Percentiles rank a stretch among this genome's conserved stretches.
phyloP scores from a whole-genome alignment of 169 alveolate species.

The Cytauxzoon felis region DNA sequence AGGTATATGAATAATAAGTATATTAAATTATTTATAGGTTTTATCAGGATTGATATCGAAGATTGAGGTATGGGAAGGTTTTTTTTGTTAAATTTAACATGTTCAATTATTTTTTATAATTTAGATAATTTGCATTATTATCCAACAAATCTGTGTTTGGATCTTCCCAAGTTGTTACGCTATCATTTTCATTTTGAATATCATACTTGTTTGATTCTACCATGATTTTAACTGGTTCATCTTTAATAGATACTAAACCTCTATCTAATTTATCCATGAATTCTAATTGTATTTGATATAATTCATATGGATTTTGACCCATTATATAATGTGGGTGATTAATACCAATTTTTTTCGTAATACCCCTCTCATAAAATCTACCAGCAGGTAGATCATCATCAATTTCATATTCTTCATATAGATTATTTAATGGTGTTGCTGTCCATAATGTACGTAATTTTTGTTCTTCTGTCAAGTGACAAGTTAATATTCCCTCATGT shows the following conservation, averaged over 20 bases:
- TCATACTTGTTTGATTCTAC: slow-evolving; percentile 20
- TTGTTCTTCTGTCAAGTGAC: slow-evolving; percentile 38
- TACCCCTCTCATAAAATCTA: slow-evolving; percentile 37
- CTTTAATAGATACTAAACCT: slow-evolving; percentile 48
- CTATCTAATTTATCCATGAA: slow-evolving; percentile 48
- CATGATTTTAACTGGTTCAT: slow-evolving; percentile 50
- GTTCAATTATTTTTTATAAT: no score
- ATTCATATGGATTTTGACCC: slow-evolving; percentile 37
- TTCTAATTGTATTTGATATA: slow-evolving; percentile 44
- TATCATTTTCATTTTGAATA: neutral
- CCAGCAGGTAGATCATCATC: slow-evolving; percentile 34
- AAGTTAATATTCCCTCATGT: slow-evolving; percentile 24
- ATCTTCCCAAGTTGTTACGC: slow-evolving; percentile 50
- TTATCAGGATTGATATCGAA: neutral
- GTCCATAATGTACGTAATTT: slow-evolving; percentile 48
- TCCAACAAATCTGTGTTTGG: slow-evolving; percentile 24
- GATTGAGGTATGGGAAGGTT: neutral
- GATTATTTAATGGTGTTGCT: slow-evolving; percentile 36
- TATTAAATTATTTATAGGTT: neutral
- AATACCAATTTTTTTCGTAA: neutral
- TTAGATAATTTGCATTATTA: neutral
- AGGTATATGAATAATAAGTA: neutral
- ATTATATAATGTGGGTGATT: slow-evolving; percentile 41
- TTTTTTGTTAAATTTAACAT: neutral
- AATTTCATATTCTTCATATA: neutral